These are phyloP conservation scores for Ploettnerulaceae sp. DNA, from an alignment of 2,329 filamentous ascomycete species.

Conservation along the genomic window DNA sequence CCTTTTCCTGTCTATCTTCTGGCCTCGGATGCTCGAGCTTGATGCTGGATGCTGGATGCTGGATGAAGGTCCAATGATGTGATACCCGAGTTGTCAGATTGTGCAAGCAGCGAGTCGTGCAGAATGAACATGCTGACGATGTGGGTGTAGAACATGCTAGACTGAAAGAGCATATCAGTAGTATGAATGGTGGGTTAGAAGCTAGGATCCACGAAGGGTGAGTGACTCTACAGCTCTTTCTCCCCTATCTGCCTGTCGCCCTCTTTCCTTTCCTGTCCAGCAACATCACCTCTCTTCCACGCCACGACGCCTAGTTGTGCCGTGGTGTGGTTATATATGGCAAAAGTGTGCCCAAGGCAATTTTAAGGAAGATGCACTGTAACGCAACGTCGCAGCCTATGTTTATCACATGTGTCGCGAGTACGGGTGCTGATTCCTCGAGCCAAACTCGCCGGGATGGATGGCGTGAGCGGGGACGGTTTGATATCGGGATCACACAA, in stretches of 20 bases:
- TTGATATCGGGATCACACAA: no score
- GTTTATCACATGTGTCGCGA: no score
- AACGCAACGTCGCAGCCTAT: no score
- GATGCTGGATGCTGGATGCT: neutral
- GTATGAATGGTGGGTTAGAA: constrained; percentile 86
- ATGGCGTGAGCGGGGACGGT: no score
- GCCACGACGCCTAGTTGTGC: no score
- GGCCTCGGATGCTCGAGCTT: constrained; percentile 6
- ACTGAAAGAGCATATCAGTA: constrained; percentile 81
- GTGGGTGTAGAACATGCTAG: constrained; percentile 72
- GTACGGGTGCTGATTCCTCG: no score
- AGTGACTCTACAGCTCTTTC: constrained; percentile 37
- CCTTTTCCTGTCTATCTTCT: neutral
- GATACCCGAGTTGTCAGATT: constrained; percentile 27
- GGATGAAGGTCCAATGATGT: constrained; percentile 12
- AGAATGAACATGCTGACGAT: constrained; percentile 37
- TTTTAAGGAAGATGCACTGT: no score
- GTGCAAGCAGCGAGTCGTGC: constrained; percentile 26
- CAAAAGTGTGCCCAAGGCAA: no score
- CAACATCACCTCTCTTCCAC: neutral
- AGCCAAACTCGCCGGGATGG: no score
- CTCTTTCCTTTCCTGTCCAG: neutral
- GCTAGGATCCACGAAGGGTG: constrained; percentile 91
- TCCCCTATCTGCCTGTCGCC: constrained; percentile 3
- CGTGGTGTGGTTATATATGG: no score